Evolutionary conservation across 2,329 filamentous ascomycete genomes (phyloP).

Genomic region (Fusarium nurragi): DNA sequence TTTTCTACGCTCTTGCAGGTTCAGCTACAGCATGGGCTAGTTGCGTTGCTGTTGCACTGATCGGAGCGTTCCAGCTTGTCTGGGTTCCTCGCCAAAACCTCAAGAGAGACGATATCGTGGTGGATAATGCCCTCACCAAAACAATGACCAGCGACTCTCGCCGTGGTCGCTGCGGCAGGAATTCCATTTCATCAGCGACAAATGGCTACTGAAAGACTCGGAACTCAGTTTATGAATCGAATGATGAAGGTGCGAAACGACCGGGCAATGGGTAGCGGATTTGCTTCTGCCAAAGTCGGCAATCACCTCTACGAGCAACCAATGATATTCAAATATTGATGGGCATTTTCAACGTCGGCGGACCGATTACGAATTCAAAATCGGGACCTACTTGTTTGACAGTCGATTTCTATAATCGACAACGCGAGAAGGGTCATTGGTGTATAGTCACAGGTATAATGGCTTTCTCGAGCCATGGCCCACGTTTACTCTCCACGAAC

Average conservation of each 20-base stretch:
- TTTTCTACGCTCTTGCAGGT: slow-evolving; percentile 70
- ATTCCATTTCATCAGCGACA: slow-evolving; percentile 10
- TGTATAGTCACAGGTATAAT: not conserved
- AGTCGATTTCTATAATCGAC: no score
- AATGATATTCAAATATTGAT: not conserved
- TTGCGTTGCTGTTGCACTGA: slow-evolving; percentile 43
- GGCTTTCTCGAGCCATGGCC: not conserved
- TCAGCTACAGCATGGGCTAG: slow-evolving; percentile 56
- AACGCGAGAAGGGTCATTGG: not conserved
- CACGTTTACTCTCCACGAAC: not conserved
- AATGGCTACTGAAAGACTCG: no score
- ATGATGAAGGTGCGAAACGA: no score
- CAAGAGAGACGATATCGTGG: slow-evolving; percentile 17
- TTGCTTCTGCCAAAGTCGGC: not conserved
- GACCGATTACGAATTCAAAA: not conserved
- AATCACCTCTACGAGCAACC: not conserved
- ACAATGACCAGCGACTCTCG: slow-evolving; percentile 28
- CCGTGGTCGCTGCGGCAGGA: slow-evolving; percentile 20
- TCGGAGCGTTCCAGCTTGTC: slow-evolving; percentile 34
- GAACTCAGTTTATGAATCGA: not conserved
- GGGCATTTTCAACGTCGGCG: not conserved
- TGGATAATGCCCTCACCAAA: slow-evolving; percentile 34
- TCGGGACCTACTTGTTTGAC: not conserved
- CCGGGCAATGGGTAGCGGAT: not conserved
- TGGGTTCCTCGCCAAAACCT: slow-evolving; percentile 33